Conservation (phyloP, 75 land plant species). For the Selaginella tamariscina region DNA sequence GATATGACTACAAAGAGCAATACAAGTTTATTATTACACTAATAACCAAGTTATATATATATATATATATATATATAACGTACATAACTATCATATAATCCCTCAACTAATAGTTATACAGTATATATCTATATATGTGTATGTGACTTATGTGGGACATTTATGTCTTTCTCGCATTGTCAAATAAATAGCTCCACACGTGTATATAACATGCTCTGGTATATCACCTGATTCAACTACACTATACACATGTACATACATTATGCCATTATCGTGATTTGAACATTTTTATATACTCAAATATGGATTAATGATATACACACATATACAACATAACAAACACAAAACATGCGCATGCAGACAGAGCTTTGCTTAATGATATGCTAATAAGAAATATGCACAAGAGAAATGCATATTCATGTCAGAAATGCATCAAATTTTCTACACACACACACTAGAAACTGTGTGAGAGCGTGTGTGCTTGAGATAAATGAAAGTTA, state of each 20-base stretch:
- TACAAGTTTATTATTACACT: too few relatives aligned
- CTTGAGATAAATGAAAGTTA: neutral
- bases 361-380: neutral
- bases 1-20: slow-evolving; percentile 89
- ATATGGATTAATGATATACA: too few relatives aligned
- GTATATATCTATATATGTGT: neutral
- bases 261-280: too few relatives aligned
- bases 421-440: neutral
- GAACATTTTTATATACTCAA: too few relatives aligned
- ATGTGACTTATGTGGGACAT: neutral
- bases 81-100: neutral
- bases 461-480: neutral
- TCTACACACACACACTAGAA: neutral
- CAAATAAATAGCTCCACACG: too few relatives aligned
- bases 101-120: neutral
- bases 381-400: neutral
- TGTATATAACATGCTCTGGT: too few relatives aligned
- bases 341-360: neutral
- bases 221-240: too few relatives aligned
- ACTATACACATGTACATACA: too few relatives aligned
- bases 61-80: neutral
- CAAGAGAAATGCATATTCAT: neutral
- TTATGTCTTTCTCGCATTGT: too few relatives aligned
- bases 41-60: neutral
- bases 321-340: neutral